Evolutionary conservation across 176 grass and related monocot genomes (phyloP), one percentile per base, ranked within the genome.

Genomic region (Rhynchospora tenuis): DNA sequence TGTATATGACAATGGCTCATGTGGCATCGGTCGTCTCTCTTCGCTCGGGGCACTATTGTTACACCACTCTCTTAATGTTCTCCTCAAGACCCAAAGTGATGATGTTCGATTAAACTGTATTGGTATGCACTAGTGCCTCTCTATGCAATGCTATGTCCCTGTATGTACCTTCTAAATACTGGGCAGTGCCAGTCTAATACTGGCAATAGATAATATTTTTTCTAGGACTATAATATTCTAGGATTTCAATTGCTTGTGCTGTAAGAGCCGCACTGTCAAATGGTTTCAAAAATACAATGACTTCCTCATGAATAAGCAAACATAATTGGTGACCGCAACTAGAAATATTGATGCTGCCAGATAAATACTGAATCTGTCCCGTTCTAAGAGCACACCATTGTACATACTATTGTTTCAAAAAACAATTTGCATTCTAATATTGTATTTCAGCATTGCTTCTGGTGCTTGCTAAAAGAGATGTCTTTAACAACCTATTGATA

Each of bases 11-110:
- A 82, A 85, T 42, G 51, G 28, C 10, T 81, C 73, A 46, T 76
- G 81, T 85, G 78, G 84, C 62, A 81, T 80, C 78, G 59, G 78
- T 71, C 81, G 91, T 52, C 81, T 91, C 24, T 77, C 69, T 43
- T 80, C 68, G 64, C 84, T 83, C 26, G 84, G 90, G 81, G 85
- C 72, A 79, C 86, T 22, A 46, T 83, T 93, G 84, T 75, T 98
- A 70, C 84, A 73, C 67, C 81, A 91, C 48, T 91, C 87, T 44
- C 90, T 98, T 28, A 90, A 94, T 90, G 90, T 88, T 87, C 87
- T 98, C 64, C 87, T 94, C 26, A 98, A 94, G 90, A 87, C 92
- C 77, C 92, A 94, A 86, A 98, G 92, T 73, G 90, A 98, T 70
- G 86, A 72, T 83, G 95, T 94, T 80, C 90, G 95, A 70, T 5